phyloP scores from a whole-genome alignment of 108 stramenopile genomes.

The Cyclotella cryptica region DNA sequence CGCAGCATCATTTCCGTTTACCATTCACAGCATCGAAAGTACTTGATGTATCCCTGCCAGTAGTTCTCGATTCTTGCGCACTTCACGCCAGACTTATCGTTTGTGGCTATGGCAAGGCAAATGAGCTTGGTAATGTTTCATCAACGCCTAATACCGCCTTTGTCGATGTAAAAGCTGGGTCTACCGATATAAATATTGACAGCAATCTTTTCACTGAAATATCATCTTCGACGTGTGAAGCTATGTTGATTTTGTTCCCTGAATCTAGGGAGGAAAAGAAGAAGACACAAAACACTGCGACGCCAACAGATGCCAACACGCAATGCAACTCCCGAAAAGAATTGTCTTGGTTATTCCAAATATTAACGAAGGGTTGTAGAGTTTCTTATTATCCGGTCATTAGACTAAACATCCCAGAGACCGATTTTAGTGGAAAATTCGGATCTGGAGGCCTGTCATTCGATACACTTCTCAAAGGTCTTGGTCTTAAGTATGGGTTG shows the following conservation, averaged over 20 bases:
- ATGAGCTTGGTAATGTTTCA: slow-evolving; percentile 41
- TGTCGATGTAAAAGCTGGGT: slow-evolving; percentile 31
- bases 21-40: slow-evolving; percentile 74
- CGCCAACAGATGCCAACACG: slow-evolving; percentile 2
- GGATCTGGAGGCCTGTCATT: slow-evolving; percentile 68
- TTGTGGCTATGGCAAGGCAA: slow-evolving; percentile 45
- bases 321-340: slow-evolving; percentile 16
- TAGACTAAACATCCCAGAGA: slow-evolving; percentile 59
- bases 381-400: slow-evolving; percentile 54
- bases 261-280: not conserved
- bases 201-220: slow-evolving; percentile 31
- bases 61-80: slow-evolving; percentile 23
- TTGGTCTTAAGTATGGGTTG: slow-evolving; percentile 62
- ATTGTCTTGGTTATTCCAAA: slow-evolving; percentile 48
- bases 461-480: slow-evolving; percentile 61
- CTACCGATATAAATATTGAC: slow-evolving; percentile 19
- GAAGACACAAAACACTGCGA: slow-evolving; percentile 1
- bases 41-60: slow-evolving; percentile 63
- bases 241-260: slow-evolving; percentile 20
- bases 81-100: slow-evolving; percentile 35
- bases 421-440: slow-evolving; percentile 52
- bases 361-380: slow-evolving; percentile 45
- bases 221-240: slow-evolving; percentile 20
- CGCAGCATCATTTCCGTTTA: slow-evolving; percentile 32
- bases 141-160: slow-evolving; percentile 47